phyloP scores from a whole-genome alignment of 495 filamentous ascomycete species.

The Trichoderma orchidacearum region DNA sequence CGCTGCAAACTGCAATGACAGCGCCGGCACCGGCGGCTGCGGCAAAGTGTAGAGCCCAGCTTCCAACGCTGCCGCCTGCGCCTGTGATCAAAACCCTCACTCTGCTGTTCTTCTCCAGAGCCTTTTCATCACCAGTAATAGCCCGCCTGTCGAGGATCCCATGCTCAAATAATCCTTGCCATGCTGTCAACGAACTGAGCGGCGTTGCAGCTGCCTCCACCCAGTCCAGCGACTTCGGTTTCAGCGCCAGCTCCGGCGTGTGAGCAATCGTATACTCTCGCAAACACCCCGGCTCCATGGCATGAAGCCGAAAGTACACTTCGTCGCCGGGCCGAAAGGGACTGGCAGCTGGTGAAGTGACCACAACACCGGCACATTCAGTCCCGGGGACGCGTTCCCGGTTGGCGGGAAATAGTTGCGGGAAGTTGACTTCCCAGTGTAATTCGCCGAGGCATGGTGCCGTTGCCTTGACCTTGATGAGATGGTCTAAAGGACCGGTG shows the following conservation, averaged over 20 bases:
- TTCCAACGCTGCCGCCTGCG: conserved; percentile 45
- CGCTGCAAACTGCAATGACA: conserved; percentile 46
- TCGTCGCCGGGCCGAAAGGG: conserved; percentile 38
- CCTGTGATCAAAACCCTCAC: conserved; percentile 52
- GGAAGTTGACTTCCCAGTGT: conserved; percentile 27
- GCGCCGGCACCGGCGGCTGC: conserved; percentile 34
- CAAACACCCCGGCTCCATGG: conserved; percentile 36
- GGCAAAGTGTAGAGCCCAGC: conserved; percentile 44
- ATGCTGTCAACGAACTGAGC: conserved; percentile 48
- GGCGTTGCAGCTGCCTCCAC: conserved; percentile 41
- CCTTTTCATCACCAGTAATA: conserved; percentile 17
- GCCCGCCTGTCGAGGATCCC: conserved; percentile 11
- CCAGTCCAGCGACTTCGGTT: conserved; percentile 39
- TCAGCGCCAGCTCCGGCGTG: conserved; percentile 17
- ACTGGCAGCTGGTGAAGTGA: conserved; percentile 32
- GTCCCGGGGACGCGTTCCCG: conserved; percentile 37
- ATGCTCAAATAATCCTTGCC: conserved; percentile 41
- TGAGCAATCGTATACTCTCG: conserved; percentile 37
- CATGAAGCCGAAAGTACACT: conserved; percentile 40
- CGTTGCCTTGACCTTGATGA: conserved; percentile 44
- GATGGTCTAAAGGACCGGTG: conserved; percentile 31
- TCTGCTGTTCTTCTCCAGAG: conserved; percentile 33
- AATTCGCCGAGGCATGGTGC: conserved; percentile 46
- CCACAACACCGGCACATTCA: conserved; percentile 31
- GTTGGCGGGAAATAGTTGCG: conserved; percentile 22